Conservation (phyloP, 2,329 filamentous ascomycete species). For the Talaromyces sp. region DNA sequence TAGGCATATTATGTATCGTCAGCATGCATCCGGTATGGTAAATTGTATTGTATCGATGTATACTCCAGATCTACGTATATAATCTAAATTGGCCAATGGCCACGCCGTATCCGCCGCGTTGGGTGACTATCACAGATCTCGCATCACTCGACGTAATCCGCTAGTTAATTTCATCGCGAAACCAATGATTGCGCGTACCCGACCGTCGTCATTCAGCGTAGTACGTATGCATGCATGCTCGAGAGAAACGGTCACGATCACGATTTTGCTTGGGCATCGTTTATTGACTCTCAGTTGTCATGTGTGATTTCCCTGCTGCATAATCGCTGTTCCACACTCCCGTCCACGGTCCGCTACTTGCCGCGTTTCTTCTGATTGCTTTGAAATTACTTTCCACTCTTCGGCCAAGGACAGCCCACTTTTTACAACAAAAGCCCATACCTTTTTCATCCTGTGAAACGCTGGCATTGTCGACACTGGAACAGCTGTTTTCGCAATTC, state of each 20-base stretch:
- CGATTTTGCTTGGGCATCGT: not conserved
- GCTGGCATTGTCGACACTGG: not conserved
- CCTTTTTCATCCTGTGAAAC: not conserved
- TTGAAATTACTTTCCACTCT: not conserved
- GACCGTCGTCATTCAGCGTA: not conserved
- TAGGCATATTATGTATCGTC: not conserved
- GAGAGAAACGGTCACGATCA: not conserved
- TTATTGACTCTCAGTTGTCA: not conserved
- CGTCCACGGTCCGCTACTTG: not conserved
- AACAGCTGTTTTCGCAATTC: not conserved
- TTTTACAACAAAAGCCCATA: not conserved
- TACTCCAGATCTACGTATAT: conserved; percentile 1
- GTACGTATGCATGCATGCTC: not conserved
- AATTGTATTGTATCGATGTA: not conserved
- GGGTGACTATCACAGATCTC: not conserved
- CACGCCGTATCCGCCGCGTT: not conserved
- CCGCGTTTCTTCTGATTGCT: not conserved
- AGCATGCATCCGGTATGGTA: not conserved
- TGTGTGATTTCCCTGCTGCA: not conserved
- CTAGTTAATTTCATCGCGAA: not conserved
- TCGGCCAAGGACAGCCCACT: not conserved
- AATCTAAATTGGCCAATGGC: conserved; percentile 2
- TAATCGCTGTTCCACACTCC: not conserved
- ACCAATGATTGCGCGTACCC: not conserved
- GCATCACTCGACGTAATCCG: not conserved